Evolutionary conservation across 106 monocot genomes (phyloP).

Genomic region (Platanthera zijinensis): DNA sequence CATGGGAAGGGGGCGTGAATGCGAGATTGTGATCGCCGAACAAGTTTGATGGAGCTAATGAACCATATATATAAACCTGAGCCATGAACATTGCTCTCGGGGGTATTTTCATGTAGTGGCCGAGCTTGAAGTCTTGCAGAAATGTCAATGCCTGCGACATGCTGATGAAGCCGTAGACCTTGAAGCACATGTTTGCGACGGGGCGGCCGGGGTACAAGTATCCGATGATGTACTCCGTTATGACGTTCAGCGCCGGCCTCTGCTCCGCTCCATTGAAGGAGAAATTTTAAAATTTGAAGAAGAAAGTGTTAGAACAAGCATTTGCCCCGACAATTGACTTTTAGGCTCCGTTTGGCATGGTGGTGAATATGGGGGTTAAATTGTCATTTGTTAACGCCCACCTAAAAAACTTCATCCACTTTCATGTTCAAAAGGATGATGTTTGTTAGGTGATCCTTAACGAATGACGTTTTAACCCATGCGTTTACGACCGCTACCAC

Average conservation of each 20-base stretch:
- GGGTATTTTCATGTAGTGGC: constrained; percentile 58
- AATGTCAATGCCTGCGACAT: constrained; percentile 43
- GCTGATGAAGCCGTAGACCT: constrained; percentile 50
- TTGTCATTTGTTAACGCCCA: too few species aligned
- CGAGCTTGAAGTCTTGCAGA: constrained; percentile 56
- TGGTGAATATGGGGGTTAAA: too few species aligned
- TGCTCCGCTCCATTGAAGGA: background rate
- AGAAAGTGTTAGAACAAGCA: too few species aligned
- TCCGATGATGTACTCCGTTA: constrained; percentile 55
- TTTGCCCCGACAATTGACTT: too few species aligned
- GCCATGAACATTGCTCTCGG: constrained; percentile 57
- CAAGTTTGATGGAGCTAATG: background rate
- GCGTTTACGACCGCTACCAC: too few species aligned
- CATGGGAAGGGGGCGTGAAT: too few species aligned
- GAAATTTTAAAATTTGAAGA: background rate
- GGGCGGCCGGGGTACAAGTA: constrained; percentile 47
- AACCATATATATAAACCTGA: constrained; percentile 12
- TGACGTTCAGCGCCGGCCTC: constrained; percentile 39
- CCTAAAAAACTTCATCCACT: too few species aligned
- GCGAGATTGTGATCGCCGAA: too few species aligned
- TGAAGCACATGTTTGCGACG: constrained; percentile 56
- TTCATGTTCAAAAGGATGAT: too few species aligned
- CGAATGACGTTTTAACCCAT: too few species aligned
- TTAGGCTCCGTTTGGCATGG: too few species aligned
- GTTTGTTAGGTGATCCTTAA: too few species aligned